A percentile compares a stretch with the other conserved stretches of the same genome.
These are phyloP conservation scores for Oxytropis ochrocephala DNA, from an alignment of 306 rosid species.

Conservation along the genomic window DNA sequence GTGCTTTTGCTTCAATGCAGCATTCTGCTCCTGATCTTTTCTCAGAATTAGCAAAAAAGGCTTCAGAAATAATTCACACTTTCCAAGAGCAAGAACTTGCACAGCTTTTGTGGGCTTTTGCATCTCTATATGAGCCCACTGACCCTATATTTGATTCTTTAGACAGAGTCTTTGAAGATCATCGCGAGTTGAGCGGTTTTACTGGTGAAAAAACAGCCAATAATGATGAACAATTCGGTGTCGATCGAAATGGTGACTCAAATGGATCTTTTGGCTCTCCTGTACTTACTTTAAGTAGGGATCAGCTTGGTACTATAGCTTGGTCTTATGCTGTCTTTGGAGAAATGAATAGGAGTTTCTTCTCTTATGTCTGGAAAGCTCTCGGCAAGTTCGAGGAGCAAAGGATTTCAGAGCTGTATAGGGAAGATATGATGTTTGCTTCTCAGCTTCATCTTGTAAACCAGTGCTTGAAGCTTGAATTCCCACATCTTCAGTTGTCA, in stretches of 20 bases:
- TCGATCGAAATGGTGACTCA: constrained; percentile 23
- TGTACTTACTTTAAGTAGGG: constrained; percentile 53
- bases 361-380: constrained; percentile 57
- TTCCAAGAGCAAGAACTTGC: constrained; percentile 90
- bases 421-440: constrained; percentile 85
- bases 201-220: constrained; percentile 17
- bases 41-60: constrained; percentile 52
- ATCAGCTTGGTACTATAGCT: constrained; percentile 73
- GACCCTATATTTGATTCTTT: constrained; percentile 57
- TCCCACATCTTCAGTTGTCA: constrained; percentile 64
- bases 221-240: constrained; percentile 22
- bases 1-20: constrained; percentile 94
- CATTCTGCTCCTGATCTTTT: constrained; percentile 85
- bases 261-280: constrained; percentile 35
- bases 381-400: constrained; percentile 62
- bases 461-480: constrained; percentile 88
- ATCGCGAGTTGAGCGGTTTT: constrained; percentile 39
- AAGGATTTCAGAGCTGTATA: constrained; percentile 70
- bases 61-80: constrained; percentile 58
- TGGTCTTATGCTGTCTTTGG: constrained; percentile 93
- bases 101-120: constrained; percentile 92
- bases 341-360: constrained; percentile 61
- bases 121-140: constrained; percentile 68
- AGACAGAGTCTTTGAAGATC: constrained; percentile 43
- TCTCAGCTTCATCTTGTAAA: constrained; percentile 81